phyloP scores from a whole-genome alignment of 495 filamentous ascomycete species.

The Hypomontagnella monticulosa region DNA sequence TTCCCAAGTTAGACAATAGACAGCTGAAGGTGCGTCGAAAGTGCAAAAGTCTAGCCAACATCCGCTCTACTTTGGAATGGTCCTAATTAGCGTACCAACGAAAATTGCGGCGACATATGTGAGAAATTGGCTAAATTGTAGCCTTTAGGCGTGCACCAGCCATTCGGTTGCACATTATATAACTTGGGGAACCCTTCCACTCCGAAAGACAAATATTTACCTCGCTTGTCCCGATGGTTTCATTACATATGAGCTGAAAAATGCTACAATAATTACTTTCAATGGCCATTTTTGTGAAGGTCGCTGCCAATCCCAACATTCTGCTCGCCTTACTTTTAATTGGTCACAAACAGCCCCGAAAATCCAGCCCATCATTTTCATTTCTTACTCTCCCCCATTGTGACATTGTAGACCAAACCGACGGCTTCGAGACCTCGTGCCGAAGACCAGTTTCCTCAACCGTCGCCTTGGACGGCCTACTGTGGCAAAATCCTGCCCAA shows the following conservation, averaged over 20 bases:
- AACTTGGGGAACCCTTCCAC: slow-evolving; percentile 24
- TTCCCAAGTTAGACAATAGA: slow-evolving; percentile 15
- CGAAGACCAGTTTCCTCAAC: slow-evolving; percentile 27
- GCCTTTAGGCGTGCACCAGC: slow-evolving; percentile 10
- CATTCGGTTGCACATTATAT: slow-evolving; percentile 33
- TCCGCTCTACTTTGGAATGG: slow-evolving; percentile 4
- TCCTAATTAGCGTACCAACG: slow-evolving; percentile 9
- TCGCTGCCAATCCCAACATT: slow-evolving; percentile 36
- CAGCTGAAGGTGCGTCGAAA: slow-evolving; percentile 17
- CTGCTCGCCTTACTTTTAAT: slow-evolving; percentile 35
- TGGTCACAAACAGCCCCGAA: slow-evolving; percentile 15
- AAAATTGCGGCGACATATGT: slow-evolving; percentile 10
- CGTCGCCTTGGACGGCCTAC: slow-evolving; percentile 7
- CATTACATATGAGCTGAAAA: slow-evolving; percentile 31
- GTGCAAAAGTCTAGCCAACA: slow-evolving; percentile 10
- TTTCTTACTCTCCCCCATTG: slow-evolving; percentile 21
- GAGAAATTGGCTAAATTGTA: slow-evolving; percentile 25
- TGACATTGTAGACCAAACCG: slow-evolving; percentile 27
- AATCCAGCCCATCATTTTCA: slow-evolving; percentile 10
- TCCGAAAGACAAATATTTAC: neutral
- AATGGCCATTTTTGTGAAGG: slow-evolving; percentile 25
- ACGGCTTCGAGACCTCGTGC: slow-evolving; percentile 13
- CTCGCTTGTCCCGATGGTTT: slow-evolving; percentile 27
- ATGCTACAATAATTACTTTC: slow-evolving; percentile 24
- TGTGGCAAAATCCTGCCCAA: slow-evolving; percentile 38